Evolutionary conservation across 768 basidiomycete genomes (phyloP), one percentile per base, ranked within the genome.

Genomic region (Dentipellis fragilis): DNA sequence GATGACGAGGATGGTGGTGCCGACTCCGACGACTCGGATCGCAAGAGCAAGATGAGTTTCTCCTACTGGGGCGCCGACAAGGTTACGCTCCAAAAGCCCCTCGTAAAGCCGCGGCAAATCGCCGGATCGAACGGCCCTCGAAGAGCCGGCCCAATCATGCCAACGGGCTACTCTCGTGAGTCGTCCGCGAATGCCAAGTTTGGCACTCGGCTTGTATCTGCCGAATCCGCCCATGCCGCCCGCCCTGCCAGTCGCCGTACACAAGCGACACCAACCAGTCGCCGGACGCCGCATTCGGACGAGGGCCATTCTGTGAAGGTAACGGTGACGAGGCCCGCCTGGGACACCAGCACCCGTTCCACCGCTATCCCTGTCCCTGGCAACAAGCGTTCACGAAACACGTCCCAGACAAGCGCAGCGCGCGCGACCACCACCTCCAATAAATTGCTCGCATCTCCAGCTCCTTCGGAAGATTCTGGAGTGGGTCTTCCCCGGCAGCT

Each of bases 61-160:
- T 91, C 89, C 5, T 93, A 92, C 66, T 92, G 89, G 89, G 89
- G 90, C 22, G 90, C 90, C 35, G 90, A 93, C 73, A 90, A 90
- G 70, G 79, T 93, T 63, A 93, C 90, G 1, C 80, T 93, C 19
- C 87, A 90, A 67, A 87, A 87, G 62, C 87, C 89, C 2, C 68
- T 82, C 40, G 67, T 84, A 63, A 86, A 84, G 65, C 69, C 69
- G 38, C 68, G 68, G 55, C 67, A 68, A 22, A 59, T 66, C n/a
- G 39, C 55, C 21, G 60, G 59, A 23, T 65, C 71, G 16, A 61
- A 55, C 35, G 62, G 63, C 35, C 52, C 62, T 36, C 71, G 75
- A 51, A 69, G 73, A 63, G 72, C 64, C 64, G 77, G 63, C 62
- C 69, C 69, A 23, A 63, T 72, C n/a, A 65, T 69, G 49, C 68